Conservation (phyloP, 306 rosid genomes). For the Sicyos edulis region DNA sequence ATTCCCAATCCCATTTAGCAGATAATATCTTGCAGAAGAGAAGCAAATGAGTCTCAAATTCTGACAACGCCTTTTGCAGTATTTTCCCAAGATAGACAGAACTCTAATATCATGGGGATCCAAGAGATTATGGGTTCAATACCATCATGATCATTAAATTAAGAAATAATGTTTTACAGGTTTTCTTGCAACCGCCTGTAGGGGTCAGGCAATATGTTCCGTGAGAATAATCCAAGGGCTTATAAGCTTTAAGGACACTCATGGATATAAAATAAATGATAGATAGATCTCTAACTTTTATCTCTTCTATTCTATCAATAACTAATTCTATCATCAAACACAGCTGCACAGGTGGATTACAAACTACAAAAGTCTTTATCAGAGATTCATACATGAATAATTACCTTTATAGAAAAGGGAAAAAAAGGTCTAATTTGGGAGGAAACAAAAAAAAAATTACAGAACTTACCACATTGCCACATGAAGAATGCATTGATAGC, state of each 20-base stretch:
- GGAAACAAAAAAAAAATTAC: not conserved
- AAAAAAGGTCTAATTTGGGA: no score
- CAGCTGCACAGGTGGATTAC: not conserved
- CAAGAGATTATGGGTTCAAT: no score
- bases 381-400: not conserved
- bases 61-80: not conserved
- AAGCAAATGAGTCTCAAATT: not conserved
- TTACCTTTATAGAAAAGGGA: no score
- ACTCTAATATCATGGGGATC: not conserved
- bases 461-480: conserved; percentile 73
- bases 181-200: no score
- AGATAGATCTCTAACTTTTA: not conserved
- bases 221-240: no score
- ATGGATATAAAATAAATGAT: no score
- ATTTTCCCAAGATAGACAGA: not conserved
- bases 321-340: not conserved
- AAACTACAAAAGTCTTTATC: not conserved
- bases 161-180: no score
- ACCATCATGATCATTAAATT: no score
- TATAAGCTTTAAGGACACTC: no score
- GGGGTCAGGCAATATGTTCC: no score
- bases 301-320: not conserved
- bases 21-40: not conserved
- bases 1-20: not conserved
- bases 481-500: conserved; percentile 84